phyloP scores from a whole-genome alignment of 2,329 filamentous ascomycete genomes.

The Colletotrichum theobromicola region DNA sequence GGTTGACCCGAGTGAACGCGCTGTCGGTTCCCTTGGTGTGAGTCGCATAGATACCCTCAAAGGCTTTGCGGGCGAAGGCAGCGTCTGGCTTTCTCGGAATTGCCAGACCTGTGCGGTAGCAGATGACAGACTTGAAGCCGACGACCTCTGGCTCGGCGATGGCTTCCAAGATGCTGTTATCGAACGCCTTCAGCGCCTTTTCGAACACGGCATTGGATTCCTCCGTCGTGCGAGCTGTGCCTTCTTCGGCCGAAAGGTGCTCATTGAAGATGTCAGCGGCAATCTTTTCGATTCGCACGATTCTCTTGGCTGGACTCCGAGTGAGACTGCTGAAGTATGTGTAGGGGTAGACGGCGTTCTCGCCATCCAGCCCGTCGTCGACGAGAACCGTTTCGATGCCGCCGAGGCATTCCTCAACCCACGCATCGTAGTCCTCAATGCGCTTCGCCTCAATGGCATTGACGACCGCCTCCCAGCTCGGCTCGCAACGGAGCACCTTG shows the following conservation, averaged over 20 bases:
- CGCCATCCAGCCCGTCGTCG: constrained; percentile 72
- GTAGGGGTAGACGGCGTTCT: constrained; percentile 62
- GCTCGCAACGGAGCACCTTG: constrained; percentile 65
- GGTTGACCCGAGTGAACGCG: constrained; percentile 60
- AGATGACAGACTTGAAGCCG: constrained; percentile 84
- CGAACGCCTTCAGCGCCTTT: constrained; percentile 39
- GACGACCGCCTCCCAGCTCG: constrained; percentile 63
- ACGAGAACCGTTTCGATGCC: constrained; percentile 78
- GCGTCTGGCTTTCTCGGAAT: constrained; percentile 53
- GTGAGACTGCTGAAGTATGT: constrained; percentile 72
- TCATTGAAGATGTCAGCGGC: constrained; percentile 66
- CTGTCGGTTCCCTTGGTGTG: constrained; percentile 23
- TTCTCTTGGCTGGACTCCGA: constrained; percentile 68
- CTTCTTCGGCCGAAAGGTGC: constrained; percentile 37
- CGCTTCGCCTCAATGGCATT: constrained; percentile 47
- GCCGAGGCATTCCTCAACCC: constrained; percentile 68
- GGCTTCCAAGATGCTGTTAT: constrained; percentile 55
- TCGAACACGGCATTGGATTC: constrained; percentile 35
- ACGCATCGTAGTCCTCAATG: constrained; percentile 53
- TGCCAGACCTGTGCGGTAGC: constrained; percentile 77
- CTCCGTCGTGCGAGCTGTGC: background rate
- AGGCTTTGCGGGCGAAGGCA: constrained; percentile 43
- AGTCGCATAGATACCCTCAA: constrained; percentile 39
- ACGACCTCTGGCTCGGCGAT: constrained; percentile 72
- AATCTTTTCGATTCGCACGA: constrained; percentile 78